These are phyloP conservation scores for Corynascus novoguineensis DNA, from an alignment of 495 filamentous ascomycete genomes.

Conservation along the genomic window DNA sequence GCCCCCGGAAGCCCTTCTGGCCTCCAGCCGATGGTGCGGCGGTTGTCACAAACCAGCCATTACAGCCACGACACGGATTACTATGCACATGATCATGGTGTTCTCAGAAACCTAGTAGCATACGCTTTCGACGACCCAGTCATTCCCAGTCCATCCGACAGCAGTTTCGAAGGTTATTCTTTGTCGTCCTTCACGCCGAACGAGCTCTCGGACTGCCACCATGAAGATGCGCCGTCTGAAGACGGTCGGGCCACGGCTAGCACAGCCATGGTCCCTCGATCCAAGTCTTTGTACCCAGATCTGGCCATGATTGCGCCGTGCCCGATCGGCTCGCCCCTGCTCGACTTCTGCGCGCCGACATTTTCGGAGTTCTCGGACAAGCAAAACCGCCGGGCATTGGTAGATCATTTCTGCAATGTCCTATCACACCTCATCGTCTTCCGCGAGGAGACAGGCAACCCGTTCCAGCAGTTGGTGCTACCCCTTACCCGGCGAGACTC, in stretches of 20 bases:
- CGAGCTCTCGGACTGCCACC: slow-evolving; percentile 14
- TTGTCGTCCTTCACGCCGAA: neutral
- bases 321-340: slow-evolving; percentile 40
- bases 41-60: slow-evolving; percentile 21
- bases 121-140: slow-evolving; percentile 22
- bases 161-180: slow-evolving; percentile 14
- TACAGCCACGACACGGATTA: slow-evolving; percentile 12
- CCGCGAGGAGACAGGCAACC: slow-evolving; percentile 57
- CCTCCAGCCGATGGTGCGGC: slow-evolving; percentile 5
- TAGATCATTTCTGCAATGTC: slow-evolving; percentile 60
- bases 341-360: slow-evolving; percentile 47
- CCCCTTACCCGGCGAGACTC: slow-evolving; percentile 49
- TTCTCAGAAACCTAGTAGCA: slow-evolving; percentile 3
- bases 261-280: slow-evolving; percentile 14
- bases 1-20: slow-evolving; percentile 4
- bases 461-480: slow-evolving; percentile 56
- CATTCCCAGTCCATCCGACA: slow-evolving; percentile 27
- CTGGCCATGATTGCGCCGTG: slow-evolving; percentile 46
- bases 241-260: slow-evolving; percentile 5
- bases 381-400: slow-evolving; percentile 49
- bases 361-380: slow-evolving; percentile 53
- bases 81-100: slow-evolving; percentile 1
- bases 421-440: slow-evolving; percentile 59
- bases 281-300: slow-evolving; percentile 32
- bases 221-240: slow-evolving; percentile 10